These are phyloP conservation scores for Sarocladium kiliense DNA, from an alignment of 2,329 filamentous ascomycete genomes.

Conservation along the genomic window DNA sequence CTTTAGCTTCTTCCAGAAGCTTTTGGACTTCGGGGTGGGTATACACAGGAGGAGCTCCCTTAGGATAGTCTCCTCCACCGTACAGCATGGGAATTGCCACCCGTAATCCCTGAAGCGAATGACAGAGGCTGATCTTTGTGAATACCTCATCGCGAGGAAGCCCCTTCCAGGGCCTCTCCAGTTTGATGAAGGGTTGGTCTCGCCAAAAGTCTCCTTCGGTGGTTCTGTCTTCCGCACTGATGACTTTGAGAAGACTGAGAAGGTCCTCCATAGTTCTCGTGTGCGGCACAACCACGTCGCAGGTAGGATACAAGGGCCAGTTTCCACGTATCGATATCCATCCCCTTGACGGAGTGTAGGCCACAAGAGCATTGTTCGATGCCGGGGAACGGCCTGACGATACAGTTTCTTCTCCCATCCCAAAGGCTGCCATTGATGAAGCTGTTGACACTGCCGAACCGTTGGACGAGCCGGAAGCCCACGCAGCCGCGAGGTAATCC, in stretches of 20 bases:
- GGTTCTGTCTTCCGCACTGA: conserved; percentile 36
- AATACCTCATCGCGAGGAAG: conserved; percentile 23
- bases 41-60: conserved; percentile 13
- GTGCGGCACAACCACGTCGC: conserved; percentile 50
- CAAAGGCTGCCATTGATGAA: conserved; percentile 46
- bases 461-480: conserved; percentile 53
- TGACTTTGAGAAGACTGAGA: conserved; percentile 41
- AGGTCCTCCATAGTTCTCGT: conserved; percentile 45
- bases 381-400: conserved; percentile 51
- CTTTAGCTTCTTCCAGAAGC: conserved; percentile 25
- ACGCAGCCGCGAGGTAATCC: conserved; percentile 48
- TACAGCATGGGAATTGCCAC: conserved; percentile 48
- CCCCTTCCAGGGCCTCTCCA: conserved; percentile 26
- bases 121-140: conserved; percentile 21
- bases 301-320: conserved; percentile 52
- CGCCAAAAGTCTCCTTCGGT: conserved; percentile 48
- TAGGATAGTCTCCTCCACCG: conserved; percentile 31
- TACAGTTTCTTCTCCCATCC: conserved; percentile 50
- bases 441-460: conserved; percentile 47
- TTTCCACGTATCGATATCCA: conserved; percentile 45
- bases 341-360: conserved; percentile 50
- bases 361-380: conserved; percentile 50
- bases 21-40: conserved; percentile 16
- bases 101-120: conserved; percentile 34
- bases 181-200: conserved; percentile 38